Evolutionary conservation across 2,329 filamentous ascomycete genomes (phyloP).

Genomic region (Ophiostoma sp.): DNA sequence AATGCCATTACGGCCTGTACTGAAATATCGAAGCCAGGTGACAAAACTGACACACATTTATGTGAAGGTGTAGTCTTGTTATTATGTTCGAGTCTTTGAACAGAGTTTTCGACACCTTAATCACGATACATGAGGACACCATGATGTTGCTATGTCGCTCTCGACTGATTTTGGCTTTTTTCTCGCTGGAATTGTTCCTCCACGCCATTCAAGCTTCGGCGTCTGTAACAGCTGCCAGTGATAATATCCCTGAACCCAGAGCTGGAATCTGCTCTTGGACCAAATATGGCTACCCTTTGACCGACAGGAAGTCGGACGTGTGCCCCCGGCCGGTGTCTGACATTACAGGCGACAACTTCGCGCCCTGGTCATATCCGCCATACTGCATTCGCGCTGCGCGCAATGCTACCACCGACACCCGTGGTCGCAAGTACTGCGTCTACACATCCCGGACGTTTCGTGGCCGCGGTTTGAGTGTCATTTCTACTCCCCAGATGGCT

Average conservation of each 20-base stretch:
- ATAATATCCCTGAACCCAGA: neutral
- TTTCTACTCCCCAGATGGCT: too few species aligned
- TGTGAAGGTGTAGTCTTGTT: too few species aligned
- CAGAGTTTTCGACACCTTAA: neutral
- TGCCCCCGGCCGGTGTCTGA: neutral
- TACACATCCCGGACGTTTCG: too few species aligned
- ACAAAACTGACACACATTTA: too few species aligned
- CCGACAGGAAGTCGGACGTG: neutral
- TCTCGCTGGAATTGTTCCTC: neutral
- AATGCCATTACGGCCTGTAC: neutral
- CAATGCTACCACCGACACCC: too few species aligned
- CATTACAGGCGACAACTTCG: neutral
- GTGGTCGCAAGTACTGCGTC: too few species aligned
- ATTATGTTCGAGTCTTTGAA: neutral
- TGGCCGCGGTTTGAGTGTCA: too few species aligned
- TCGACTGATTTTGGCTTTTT: neutral
- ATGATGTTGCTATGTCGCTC: neutral
- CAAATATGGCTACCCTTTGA: neutral
- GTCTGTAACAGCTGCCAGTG: neutral
- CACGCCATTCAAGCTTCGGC: neutral
- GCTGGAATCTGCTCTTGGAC: neutral
- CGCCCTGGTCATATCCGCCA: too few species aligned
- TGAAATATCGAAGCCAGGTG: neutral
- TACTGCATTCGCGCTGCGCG: too few species aligned
- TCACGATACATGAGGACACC: neutral